phyloP scores from a whole-genome alignment of 2,329 filamentous ascomycete genomes.

The Myriosclerotinia duriaeana region DNA sequence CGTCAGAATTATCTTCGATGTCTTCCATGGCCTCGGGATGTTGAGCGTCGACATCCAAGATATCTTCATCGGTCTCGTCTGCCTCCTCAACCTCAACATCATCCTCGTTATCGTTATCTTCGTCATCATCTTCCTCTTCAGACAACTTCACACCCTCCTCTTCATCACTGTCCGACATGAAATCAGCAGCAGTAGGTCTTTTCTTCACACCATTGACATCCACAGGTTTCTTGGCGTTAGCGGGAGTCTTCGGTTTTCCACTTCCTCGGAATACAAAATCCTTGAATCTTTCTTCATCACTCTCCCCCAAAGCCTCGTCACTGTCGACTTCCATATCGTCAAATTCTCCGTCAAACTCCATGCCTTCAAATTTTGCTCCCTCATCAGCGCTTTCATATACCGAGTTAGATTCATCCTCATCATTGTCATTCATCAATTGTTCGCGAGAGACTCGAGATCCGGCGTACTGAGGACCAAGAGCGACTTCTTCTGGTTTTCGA shows the following conservation, averaged over 20 bases:
- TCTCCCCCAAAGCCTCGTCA: conserved; percentile 73
- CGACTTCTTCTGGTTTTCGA: conserved; percentile 66
- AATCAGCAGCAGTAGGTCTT: conserved; percentile 56
- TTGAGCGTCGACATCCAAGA: conserved; percentile 39
- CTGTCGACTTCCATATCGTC: conserved; percentile 61
- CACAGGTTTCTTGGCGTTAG: not conserved
- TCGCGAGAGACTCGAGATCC: conserved; percentile 73
- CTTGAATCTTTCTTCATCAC: conserved; percentile 80
- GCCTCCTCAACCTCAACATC: conserved; percentile 26
- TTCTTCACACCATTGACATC: conserved; percentile 40
- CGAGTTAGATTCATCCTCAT: conserved; percentile 46
- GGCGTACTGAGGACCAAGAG: conserved; percentile 76
- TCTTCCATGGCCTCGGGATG: conserved; percentile 42
- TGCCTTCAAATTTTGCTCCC: conserved; percentile 49
- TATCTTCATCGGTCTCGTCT: conserved; percentile 40
- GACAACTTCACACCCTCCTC: conserved; percentile 39
- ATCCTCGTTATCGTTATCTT: conserved; percentile 38
- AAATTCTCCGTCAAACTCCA: conserved; percentile 53
- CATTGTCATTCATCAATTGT: conserved; percentile 58
- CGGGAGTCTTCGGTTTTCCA: conserved; percentile 47
- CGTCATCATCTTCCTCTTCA: conserved; percentile 32
- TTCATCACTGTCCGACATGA: conserved; percentile 49
- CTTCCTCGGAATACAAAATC: conserved; percentile 66
- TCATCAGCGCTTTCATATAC: conserved; percentile 33
- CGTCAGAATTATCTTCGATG: conserved; percentile 35